Evolutionary conservation across 345 rosid genomes (phyloP).

Genomic region (Brassica rapa): DNA sequence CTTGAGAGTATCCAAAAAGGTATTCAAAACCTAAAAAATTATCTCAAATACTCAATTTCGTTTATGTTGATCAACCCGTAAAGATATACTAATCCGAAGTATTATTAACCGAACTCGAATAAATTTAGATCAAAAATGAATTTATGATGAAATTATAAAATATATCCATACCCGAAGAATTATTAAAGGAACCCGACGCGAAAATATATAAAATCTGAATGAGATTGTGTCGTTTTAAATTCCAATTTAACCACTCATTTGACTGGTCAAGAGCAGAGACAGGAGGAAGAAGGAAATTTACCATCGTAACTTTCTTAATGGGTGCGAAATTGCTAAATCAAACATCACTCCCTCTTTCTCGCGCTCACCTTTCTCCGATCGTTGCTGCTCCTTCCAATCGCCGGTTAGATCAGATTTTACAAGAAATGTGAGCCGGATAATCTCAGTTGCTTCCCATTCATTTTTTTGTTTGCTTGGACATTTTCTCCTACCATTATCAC

Average conservation of each 20-base stretch:
- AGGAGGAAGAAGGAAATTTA: background rate
- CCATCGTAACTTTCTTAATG: constrained; percentile 16
- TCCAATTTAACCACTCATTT: background rate
- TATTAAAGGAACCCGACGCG: too few relatives aligned
- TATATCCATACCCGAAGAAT: too few relatives aligned
- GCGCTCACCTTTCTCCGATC: constrained; percentile 56
- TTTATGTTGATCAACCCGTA: too few relatives aligned
- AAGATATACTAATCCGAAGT: too few relatives aligned
- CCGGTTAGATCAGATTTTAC: background rate
- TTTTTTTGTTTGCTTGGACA: background rate
- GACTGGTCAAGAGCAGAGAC: constrained; percentile 9
- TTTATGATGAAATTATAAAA: too few relatives aligned
- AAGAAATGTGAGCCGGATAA: background rate
- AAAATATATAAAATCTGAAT: too few relatives aligned
- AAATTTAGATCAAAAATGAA: too few relatives aligned
- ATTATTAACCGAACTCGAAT: too few relatives aligned
- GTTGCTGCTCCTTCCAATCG: background rate
- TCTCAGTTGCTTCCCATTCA: background rate
- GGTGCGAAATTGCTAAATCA: constrained; percentile 35
- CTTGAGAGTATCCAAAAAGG: too few relatives aligned
- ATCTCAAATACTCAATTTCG: too few relatives aligned
- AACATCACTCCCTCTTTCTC: constrained; percentile 39
- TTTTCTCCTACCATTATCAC: background rate
- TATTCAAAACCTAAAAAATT: too few relatives aligned
- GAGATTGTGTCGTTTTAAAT: background rate